A percentile compares a stretch with the other conserved stretches of the same genome.
phyloP scores from a whole-genome alignment of 1,139 yeast species.

The Saccharomyces hybrid region DNA sequence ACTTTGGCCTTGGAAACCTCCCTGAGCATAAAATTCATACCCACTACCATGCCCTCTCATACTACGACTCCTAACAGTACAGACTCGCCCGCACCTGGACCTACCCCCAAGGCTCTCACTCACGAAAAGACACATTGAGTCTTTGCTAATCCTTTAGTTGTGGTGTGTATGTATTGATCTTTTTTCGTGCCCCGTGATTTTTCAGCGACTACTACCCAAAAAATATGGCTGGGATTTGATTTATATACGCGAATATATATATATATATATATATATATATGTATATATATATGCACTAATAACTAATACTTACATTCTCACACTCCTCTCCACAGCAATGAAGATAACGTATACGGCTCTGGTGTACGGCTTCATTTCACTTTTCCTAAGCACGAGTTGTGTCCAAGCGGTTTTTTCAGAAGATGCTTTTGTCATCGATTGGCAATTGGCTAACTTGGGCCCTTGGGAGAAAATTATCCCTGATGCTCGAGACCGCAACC shows the following conservation, averaged over 20 bases:
- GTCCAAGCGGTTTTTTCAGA: constrained; percentile 29
- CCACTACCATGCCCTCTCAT: constrained; percentile 16
- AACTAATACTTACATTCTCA: background rate
- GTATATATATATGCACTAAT: background rate
- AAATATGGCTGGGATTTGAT: background rate
- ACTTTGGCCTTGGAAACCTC: constrained; percentile 31
- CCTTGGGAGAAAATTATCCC: background rate
- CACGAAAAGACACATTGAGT: background rate
- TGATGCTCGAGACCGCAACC: background rate
- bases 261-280: background rate
- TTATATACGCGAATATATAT: background rate
- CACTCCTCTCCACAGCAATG: background rate
- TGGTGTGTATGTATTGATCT: background rate
- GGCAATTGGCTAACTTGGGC: constrained; percentile 24
- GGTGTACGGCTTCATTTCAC: background rate
- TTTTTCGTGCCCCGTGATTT: background rate
- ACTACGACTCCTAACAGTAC: too few relatives aligned
- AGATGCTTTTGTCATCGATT: constrained; percentile 31
- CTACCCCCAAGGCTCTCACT: background rate
- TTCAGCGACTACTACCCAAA: background rate
- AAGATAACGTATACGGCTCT: background rate
- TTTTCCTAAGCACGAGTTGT: constrained; percentile 1
- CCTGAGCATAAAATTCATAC: constrained; percentile 31
- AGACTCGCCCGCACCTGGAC: too few relatives aligned
- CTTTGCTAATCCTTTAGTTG: background rate